Evolutionary conservation across 2,329 filamentous ascomycete species (phyloP).

Genomic region (Cladophialophora exuberans): DNA sequence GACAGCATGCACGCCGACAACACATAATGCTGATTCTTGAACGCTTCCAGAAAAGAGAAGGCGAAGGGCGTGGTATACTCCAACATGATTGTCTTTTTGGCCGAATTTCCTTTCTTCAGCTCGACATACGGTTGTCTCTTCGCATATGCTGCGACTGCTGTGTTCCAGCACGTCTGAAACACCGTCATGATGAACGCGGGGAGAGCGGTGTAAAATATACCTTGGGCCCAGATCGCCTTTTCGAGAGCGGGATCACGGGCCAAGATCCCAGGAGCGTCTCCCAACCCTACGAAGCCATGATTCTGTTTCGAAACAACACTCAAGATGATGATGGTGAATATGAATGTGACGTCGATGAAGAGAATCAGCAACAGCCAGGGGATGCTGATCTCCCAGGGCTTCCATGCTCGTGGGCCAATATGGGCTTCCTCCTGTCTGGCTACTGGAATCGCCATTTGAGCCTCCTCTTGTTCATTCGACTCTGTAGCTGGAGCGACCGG

Average conservation of each 20-base stretch:
- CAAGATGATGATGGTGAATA: neutral
- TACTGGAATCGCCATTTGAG: no score
- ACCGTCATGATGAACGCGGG: neutral
- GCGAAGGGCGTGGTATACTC: slow-evolving; percentile 2
- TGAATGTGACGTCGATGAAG: neutral
- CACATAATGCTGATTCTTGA: slow-evolving; percentile 1
- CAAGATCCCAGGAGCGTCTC: neutral
- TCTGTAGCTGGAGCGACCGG: no score
- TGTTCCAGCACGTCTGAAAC: neutral
- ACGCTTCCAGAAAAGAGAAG: neutral
- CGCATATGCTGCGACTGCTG: neutral
- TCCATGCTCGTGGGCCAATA: neutral
- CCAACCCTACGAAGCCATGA: neutral
- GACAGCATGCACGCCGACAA: slow-evolving; percentile 3
- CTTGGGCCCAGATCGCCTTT: neutral
- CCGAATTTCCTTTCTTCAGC: neutral
- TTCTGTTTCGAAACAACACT: neutral
- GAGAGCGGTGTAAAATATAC: neutral
- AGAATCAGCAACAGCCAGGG: neutral
- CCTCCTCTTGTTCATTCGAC: no score
- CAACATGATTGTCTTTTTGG: neutral
- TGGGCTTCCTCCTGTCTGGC: neutral
- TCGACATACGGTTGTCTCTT: neutral
- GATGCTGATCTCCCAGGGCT: neutral
- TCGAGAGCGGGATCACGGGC: neutral